Conservation (phyloP, 257 asterid genomes). For the Echium plantagineum region DNA sequence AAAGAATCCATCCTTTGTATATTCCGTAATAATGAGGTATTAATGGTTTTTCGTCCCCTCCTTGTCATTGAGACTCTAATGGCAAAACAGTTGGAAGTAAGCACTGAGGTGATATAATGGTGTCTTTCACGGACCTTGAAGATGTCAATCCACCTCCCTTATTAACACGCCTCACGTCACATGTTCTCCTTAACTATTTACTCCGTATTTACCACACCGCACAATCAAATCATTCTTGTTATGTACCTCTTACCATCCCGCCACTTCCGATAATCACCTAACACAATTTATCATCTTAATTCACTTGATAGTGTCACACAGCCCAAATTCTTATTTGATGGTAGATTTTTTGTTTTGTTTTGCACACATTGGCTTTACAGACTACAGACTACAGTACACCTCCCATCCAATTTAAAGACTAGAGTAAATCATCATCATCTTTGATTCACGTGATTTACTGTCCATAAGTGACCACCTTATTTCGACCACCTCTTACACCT, state of each 20-base stretch:
- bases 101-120: neutral
- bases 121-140: neutral
- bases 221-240: too few species aligned
- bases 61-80: neutral
- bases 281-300: too few species aligned
- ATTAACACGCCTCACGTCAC: neutral
- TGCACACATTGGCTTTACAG: constrained; percentile 5
- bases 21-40: too few species aligned
- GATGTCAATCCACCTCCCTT: neutral
- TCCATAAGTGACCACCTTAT: constrained; percentile 20
- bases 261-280: too few species aligned
- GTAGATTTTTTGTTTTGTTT: too few species aligned
- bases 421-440: too few species aligned
- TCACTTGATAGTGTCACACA: too few species aligned
- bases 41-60: too few species aligned
- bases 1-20: too few species aligned
- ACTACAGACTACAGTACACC: too few species aligned
- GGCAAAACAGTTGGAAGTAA: neutral
- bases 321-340: too few species aligned
- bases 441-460: constrained; percentile 55
- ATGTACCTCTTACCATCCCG: too few species aligned
- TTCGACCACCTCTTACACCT: constrained; percentile 23
- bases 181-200: neutral
- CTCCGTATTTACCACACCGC: neutral
- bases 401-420: constrained; percentile 10